phyloP scores from a whole-genome alignment of 331 rosid species.

The Ulmus americana region DNA sequence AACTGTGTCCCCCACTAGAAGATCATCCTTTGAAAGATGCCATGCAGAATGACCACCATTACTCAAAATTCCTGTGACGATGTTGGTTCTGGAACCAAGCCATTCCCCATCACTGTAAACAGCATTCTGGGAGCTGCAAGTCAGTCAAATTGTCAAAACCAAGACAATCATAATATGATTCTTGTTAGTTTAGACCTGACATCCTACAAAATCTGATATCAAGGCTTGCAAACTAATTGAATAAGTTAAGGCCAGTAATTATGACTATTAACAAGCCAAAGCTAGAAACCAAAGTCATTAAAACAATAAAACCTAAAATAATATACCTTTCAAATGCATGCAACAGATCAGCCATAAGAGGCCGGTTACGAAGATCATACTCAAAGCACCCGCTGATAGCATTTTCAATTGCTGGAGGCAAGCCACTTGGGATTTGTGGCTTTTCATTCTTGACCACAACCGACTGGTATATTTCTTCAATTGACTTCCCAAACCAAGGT shows the following conservation, averaged over 20 bases:
- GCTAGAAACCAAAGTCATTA: not conserved
- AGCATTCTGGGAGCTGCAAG: slow-evolving; percentile 31
- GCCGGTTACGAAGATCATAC: slow-evolving; percentile 38
- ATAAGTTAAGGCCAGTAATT: no score
- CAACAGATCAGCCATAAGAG: slow-evolving; percentile 29
- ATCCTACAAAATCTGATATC: no score
- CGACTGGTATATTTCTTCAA: slow-evolving; percentile 28
- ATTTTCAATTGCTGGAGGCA: slow-evolving; percentile 32
- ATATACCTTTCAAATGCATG: slow-evolving; percentile 33
- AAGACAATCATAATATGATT: no score
- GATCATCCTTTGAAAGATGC: slow-evolving; percentile 33
- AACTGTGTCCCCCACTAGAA: slow-evolving; percentile 32
- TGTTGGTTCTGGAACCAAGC: slow-evolving; percentile 23
- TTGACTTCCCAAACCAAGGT: slow-evolving; percentile 46
- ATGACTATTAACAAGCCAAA: no score
- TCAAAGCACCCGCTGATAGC: slow-evolving; percentile 37
- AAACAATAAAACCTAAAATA: not conserved
- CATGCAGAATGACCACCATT: slow-evolving; percentile 20
- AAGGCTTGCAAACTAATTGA: no score
- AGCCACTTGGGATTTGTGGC: slow-evolving; percentile 31
- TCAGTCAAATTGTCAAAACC: slow-evolving; percentile 11
- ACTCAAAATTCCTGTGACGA: slow-evolving; percentile 7
- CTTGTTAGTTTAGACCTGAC: no score
- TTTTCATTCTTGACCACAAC: slow-evolving; percentile 35
- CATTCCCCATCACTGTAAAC: slow-evolving; percentile 27